These are phyloP conservation scores for Sclerospora graminicola DNA, from an alignment of 352 stramenopile species.

Conservation along the genomic window DNA sequence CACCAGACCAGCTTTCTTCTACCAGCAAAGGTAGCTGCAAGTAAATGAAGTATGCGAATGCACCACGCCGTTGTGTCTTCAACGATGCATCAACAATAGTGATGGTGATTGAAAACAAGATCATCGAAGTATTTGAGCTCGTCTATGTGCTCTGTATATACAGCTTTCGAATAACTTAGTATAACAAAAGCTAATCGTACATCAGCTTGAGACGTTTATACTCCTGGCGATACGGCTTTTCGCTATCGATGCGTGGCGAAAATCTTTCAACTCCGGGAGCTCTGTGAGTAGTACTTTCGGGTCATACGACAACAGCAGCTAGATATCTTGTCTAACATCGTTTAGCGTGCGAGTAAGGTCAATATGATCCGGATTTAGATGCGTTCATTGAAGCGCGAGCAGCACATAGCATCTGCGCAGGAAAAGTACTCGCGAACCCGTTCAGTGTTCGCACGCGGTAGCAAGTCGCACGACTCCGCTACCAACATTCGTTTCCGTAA, in stretches of 20 bases:
- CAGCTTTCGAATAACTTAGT: slow-evolving; percentile 1
- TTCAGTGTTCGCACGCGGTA: slow-evolving; percentile 56
- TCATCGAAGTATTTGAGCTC: slow-evolving; percentile 5
- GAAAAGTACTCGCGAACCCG: slow-evolving; percentile 82
- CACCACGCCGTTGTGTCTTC: background rate
- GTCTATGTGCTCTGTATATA: slow-evolving; percentile 4
- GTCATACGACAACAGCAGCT: slow-evolving; percentile 82
- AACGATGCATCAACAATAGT: background rate
- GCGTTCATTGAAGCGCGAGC: slow-evolving; percentile 77
- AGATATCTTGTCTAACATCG: slow-evolving; percentile 87
- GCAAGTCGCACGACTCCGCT: slow-evolving; percentile 80
- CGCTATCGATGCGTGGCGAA: slow-evolving; percentile 81
- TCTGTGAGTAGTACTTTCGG: slow-evolving; percentile 77
- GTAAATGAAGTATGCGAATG: background rate
- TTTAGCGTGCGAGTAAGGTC: slow-evolving; percentile 87
- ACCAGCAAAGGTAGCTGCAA: no score
- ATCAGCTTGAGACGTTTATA: slow-evolving; percentile 87
- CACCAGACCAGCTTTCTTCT: background rate
- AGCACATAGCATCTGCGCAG: slow-evolving; percentile 79
- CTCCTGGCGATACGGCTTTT: slow-evolving; percentile 84
- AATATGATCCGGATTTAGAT: slow-evolving; percentile 84
- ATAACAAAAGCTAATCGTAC: slow-evolving; percentile 69
- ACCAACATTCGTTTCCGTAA: no score
- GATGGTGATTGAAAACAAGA: slow-evolving; percentile 1
- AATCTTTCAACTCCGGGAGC: slow-evolving; percentile 78